These are phyloP conservation scores for Amanita pseudoporphyria DNA, from an alignment of 768 basidiomycete species.

Conservation along the genomic window DNA sequence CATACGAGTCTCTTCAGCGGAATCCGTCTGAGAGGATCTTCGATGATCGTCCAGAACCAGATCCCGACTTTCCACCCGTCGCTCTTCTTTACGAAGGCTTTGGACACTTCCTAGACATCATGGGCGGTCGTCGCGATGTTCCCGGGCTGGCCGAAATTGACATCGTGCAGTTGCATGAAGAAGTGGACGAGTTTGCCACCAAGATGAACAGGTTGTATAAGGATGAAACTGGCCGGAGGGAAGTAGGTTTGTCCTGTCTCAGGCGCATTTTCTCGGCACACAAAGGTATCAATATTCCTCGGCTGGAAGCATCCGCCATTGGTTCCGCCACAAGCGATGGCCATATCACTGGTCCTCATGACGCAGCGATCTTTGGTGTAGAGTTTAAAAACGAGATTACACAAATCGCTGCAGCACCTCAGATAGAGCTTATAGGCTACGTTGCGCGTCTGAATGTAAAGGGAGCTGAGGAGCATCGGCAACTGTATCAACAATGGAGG, in stretches of 20 bases:
- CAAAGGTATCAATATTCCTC: conserved; percentile 1
- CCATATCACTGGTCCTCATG: conserved; percentile 3
- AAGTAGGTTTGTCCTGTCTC: conserved; percentile 7
- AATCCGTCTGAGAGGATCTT: conserved; percentile 10
- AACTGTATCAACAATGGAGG: conserved; percentile 9
- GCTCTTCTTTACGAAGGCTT: conserved; percentile 16
- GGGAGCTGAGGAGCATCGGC: neutral
- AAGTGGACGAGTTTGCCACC: conserved; percentile 11
- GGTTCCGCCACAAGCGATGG: conserved; percentile 3
- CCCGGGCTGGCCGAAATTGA: conserved; percentile 6
- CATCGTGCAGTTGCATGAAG: conserved; percentile 1
- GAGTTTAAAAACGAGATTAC: too few relatives aligned
- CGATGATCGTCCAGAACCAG: conserved; percentile 13
- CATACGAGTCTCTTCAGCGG: conserved; percentile 4
- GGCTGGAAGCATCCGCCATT: neutral
- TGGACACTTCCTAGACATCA: conserved; percentile 16
- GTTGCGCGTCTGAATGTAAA: conserved; percentile 2
- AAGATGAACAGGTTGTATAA: conserved; percentile 7
- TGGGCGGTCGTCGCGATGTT: conserved; percentile 9
- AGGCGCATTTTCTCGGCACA: conserved; percentile 5
- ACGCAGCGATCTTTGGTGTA: neutral
- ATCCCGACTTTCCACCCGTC: conserved; percentile 9
- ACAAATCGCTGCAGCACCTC: neutral
- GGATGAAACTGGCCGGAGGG: conserved; percentile 6
- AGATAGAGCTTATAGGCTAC: conserved; percentile 6